Evolutionary conservation across 2,329 filamentous ascomycete genomes (phyloP), one percentile per base, ranked within the genome.

Genomic region (Xylaria digitata): DNA sequence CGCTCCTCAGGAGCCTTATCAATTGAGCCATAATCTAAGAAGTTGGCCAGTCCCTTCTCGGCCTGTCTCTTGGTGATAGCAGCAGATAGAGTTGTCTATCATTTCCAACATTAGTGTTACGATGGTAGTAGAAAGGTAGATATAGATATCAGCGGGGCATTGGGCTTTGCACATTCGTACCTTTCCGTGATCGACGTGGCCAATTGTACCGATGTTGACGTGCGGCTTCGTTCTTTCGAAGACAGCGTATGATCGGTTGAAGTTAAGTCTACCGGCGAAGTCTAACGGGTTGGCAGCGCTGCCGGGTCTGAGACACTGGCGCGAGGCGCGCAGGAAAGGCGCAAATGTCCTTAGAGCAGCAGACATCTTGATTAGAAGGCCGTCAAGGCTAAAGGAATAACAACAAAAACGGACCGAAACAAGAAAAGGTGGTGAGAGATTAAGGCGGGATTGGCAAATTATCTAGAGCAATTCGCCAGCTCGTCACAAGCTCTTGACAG

Each of bases 171-270:
- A 45, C 40, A 15, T 56, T 65, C 78, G 72, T 84, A 97, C 94
- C 92, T 99, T 99, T 86, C 95, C 95, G 85, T 99, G 95, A 89
- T 99, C 96, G 83, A 99, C 96, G 86, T 99, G 96, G 76, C 96
- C 96, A 84, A 99, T 99, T 75, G 96, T 99, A 92, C 96, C 96
- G 78, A 99, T 96, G 85, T 99, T 99, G 73, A 99, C 95, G 82
- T 99, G 96, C 67, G 96, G 96, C 88, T 99, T 99, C 79, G 86
- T 90, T 79, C 96, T 90, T 87, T 96, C 89, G 80, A 92, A 99
- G 65, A 86, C 85, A 69, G 89, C 89, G 75, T 90, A 91, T 78
- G 84, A 85, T 74, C 89, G 85, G 78, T 87, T 86, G 76, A 90
- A 82, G 82, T 89, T 90, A 77, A 91, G 83, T 77, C 85, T 86